Evolutionary conservation across 176 grass and related monocot genomes (phyloP).

Genomic region (Cocos nucifera): DNA sequence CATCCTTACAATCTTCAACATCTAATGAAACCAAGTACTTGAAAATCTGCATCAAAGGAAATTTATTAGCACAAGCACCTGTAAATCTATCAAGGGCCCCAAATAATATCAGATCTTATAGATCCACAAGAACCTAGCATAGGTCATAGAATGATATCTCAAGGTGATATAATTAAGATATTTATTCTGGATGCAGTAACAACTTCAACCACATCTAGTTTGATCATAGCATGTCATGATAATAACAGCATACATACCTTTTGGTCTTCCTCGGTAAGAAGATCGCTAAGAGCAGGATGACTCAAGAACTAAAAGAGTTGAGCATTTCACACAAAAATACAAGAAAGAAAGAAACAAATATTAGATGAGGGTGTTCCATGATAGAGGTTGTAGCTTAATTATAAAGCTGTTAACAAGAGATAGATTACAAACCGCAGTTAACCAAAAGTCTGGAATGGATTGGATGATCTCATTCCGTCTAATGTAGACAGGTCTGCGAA

Average conservation of each 20-base stretch:
- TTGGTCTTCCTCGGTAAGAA: slow-evolving; percentile 71
- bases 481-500: slow-evolving; percentile 75
- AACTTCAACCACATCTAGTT: too few relatives aligned
- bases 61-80: neutral
- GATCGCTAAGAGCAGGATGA: slow-evolving; percentile 69
- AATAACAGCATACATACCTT: slow-evolving; percentile 25
- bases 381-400: neutral
- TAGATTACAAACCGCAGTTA: slow-evolving; percentile 54
- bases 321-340: neutral
- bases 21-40: slow-evolving; percentile 75
- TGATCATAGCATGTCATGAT: too few relatives aligned
- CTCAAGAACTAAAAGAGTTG: slow-evolving; percentile 61
- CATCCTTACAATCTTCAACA: slow-evolving; percentile 88
- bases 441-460: slow-evolving; percentile 85
- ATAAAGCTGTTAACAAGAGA: neutral
- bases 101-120: too few relatives aligned
- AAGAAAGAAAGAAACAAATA: slow-evolving; percentile 2
- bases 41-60: slow-evolving; percentile 52
- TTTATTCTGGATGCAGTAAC: too few relatives aligned
- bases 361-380: slow-evolving; percentile 3
- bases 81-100: too few relatives aligned
- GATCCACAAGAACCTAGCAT: too few relatives aligned
- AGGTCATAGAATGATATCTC: too few relatives aligned
- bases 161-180: too few relatives aligned
- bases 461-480: slow-evolving; percentile 73